A percentile compares a stretch with the other conserved stretches of the same genome.
Evolutionary conservation across 495 filamentous ascomycete genomes (phyloP).

Genomic region (Haplographium delicatum): DNA sequence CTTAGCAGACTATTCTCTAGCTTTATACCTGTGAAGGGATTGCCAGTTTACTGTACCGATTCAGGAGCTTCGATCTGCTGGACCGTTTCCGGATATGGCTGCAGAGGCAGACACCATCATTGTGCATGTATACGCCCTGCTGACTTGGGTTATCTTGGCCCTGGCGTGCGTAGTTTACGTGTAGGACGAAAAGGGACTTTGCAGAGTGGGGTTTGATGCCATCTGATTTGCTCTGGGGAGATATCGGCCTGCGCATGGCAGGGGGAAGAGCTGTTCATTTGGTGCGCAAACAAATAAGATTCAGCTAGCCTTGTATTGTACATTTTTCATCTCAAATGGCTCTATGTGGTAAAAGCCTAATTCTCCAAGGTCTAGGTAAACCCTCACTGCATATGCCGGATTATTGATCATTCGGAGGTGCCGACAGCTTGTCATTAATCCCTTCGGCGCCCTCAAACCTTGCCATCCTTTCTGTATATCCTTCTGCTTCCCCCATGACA

Average conservation of each 20-base stretch:
- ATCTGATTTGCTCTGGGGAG: conserved; percentile 8
- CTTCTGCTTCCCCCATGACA: conserved; percentile 6
- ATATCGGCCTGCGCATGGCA: conserved; percentile 13
- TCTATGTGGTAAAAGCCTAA: no score
- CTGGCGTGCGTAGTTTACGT: no score
- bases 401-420: conserved; percentile 15
- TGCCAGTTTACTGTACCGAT: background rate
- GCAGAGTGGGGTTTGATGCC: no score
- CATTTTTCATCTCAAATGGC: no score
- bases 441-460: conserved; percentile 18
- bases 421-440: conserved; percentile 19
- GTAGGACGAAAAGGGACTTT: no score
- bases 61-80: no score
- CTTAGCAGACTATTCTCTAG: background rate
- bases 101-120: background rate
- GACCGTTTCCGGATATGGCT: background rate
- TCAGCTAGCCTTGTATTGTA: conserved; percentile 14
- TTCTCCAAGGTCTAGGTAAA: conserved; percentile 13
- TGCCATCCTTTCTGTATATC: conserved; percentile 15
- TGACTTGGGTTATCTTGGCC: background rate
- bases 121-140: background rate
- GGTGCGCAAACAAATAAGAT: conserved; percentile 15
- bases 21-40: background rate
- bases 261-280: conserved; percentile 12
- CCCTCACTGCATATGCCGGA: conserved; percentile 13